phyloP scores from a whole-genome alignment of 768 basidiomycete genomes.

The Astraeus odoratus region DNA sequence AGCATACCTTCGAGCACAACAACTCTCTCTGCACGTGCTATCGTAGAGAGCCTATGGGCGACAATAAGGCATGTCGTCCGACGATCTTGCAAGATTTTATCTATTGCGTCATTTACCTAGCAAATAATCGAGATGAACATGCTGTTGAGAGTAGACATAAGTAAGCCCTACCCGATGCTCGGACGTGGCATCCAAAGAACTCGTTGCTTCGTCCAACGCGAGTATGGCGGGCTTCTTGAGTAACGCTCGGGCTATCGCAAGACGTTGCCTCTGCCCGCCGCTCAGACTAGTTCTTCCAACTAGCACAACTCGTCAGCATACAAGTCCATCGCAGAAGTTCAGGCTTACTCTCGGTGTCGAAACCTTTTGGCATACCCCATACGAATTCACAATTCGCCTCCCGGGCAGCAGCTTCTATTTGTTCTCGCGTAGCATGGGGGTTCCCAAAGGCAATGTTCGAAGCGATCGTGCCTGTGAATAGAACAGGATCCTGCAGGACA shows the following conservation, averaged over 20 bases:
- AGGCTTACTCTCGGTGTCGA: conserved; percentile 81
- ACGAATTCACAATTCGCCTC: conserved; percentile 96
- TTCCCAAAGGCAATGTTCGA: conserved; percentile 92
- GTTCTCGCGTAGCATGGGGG: conserved; percentile 62
- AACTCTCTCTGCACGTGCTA: conserved; percentile 83
- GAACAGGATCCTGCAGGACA: conserved; percentile 55
- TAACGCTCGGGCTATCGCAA: conserved; percentile 82
- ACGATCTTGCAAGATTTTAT: conserved; percentile 71
- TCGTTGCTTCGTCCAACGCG: conserved; percentile 86
- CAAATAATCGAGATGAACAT: background rate
- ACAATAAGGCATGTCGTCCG: conserved; percentile 87
- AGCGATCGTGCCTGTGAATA: conserved; percentile 91
- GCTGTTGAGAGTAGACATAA: background rate
- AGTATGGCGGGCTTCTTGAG: conserved; percentile 85
- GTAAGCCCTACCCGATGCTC: conserved; percentile 57
- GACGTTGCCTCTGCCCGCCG: conserved; percentile 75
- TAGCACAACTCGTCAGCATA: conserved; percentile 25
- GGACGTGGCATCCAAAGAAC: conserved; percentile 81
- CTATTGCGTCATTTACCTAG: conserved; percentile 85
- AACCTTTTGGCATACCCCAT: conserved; percentile 89
- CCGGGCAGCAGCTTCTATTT: conserved; percentile 83
- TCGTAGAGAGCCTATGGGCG: conserved; percentile 84
- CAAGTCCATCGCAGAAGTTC: background rate
- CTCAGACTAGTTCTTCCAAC: conserved; percentile 25
- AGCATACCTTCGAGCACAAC: conserved; percentile 79